Conservation (phyloP, 2,329 filamentous ascomycete genomes). For the Venturia oleaginea region DNA sequence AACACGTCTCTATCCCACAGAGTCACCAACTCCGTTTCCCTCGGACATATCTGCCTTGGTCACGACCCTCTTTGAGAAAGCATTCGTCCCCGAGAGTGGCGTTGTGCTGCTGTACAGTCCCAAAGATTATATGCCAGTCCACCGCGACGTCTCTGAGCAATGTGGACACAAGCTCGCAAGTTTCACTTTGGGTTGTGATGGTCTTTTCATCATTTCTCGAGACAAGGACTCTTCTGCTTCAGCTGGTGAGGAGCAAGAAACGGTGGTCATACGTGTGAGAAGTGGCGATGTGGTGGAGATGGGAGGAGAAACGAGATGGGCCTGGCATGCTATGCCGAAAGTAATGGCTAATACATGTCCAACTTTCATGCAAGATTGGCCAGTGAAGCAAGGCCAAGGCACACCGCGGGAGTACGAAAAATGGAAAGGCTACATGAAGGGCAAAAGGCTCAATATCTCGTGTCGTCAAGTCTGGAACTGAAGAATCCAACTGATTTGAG, state of each 20-base stretch:
- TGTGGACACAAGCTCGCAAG: constrained; percentile 71
- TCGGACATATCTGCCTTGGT: constrained; percentile 61
- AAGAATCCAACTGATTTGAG: neutral
- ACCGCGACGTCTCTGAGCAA: constrained; percentile 87
- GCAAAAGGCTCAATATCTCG: constrained; percentile 85
- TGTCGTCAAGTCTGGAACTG: constrained; percentile 74
- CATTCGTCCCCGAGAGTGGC: constrained; percentile 55
- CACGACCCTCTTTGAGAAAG: constrained; percentile 50
- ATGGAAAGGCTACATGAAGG: constrained; percentile 81
- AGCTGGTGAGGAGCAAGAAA: neutral
- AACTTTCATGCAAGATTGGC: constrained; percentile 64
- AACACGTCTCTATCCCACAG: constrained; percentile 65
- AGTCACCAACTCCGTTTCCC: constrained; percentile 62
- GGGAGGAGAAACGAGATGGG: constrained; percentile 70
- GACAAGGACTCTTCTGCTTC: constrained; percentile 16
- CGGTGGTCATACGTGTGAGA: constrained; percentile 52
- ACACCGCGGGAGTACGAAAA: constrained; percentile 39
- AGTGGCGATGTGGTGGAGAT: constrained; percentile 91
- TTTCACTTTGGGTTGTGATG: constrained; percentile 82
- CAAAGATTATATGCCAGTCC: constrained; percentile 82
- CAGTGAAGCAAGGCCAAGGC: constrained; percentile 31
- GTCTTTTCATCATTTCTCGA: constrained; percentile 74
- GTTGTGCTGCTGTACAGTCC: constrained; percentile 92
- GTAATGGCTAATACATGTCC: constrained; percentile 75
- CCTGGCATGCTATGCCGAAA: constrained; percentile 93